Evolutionary conservation across 306 rosid species (phyloP).

Genomic region (Glycine tomentella): DNA sequence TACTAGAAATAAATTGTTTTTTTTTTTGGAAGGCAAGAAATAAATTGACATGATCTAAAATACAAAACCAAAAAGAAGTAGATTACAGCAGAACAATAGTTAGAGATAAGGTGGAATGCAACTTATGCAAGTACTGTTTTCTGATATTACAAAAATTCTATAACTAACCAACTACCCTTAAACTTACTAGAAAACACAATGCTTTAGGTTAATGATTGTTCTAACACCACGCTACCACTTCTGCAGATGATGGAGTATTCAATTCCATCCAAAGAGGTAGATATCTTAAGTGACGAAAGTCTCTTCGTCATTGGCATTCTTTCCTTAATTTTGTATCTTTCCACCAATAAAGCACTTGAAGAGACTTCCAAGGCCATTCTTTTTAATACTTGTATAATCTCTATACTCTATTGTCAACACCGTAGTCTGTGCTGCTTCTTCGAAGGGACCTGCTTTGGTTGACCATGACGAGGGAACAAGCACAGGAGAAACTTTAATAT

Average conservation of each 20-base stretch:
- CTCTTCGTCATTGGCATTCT: conserved; percentile 71
- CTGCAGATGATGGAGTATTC: conserved; percentile 70
- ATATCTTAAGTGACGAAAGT: conserved; percentile 61
- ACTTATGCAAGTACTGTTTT: conserved; percentile 16
- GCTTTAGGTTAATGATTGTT: conserved; percentile 40
- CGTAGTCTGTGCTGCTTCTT: conserved; percentile 60
- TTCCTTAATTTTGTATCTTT: conserved; percentile 72
- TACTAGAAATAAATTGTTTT: conserved; percentile 29
- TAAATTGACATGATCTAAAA: not conserved
- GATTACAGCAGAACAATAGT: not conserved
- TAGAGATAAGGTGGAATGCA: conserved; percentile 36
- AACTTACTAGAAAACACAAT: conserved; percentile 1
- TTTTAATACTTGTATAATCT: conserved; percentile 62
- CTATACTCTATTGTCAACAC: conserved; percentile 63
- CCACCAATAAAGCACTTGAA: conserved; percentile 60
- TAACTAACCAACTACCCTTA: not conserved
- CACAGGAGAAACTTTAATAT: conserved; percentile 62
- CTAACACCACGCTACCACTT: conserved; percentile 44
- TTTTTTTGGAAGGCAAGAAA: no score
- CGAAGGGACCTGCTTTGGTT: conserved; percentile 83
- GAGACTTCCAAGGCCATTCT: conserved; percentile 80
- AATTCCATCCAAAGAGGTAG: conserved; percentile 49
- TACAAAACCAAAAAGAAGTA: conserved; percentile 20
- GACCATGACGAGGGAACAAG: conserved; percentile 73
- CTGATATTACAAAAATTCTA: conserved; percentile 11